Base-by-base conservation (phyloP, 148 eudicot species). In the Camellia granthamiana region DNA sequence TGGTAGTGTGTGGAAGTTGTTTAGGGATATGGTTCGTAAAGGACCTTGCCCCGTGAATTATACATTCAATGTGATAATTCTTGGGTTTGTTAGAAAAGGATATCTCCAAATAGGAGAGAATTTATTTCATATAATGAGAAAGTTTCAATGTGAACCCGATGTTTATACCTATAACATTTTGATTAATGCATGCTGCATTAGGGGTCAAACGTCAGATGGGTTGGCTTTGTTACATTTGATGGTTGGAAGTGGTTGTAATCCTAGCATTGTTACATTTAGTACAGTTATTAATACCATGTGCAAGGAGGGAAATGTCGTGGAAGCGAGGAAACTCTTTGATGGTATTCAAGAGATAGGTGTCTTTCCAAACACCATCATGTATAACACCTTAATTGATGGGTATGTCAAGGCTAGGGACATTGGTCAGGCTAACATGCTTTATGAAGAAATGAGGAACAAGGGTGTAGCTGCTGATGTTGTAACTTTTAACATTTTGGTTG, bases 1-100 rank as follows among this genome's bases (percentile, higher is more conserved):
- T 84, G 86, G 93, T 76, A 89, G 92, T 82, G 95, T 93, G 12
- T 96, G 97, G 97, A 93, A 91, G 77, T 83, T 96, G 79, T 85
- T 96, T 71, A 87, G 94, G 74, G 97, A 92, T 86, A 93, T 93
- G 95, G 65, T 92, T 68, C 42, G 79, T 30, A 85, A 70, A 77
- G 95, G 99, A 30, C 98, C 99, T 80, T 19, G 66, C 59, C 97
- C 91, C 11, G 78, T 87, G 3, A 81, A 79, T 78, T 74, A 76
- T 83, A 81, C 85, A 2, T 96, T 89, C 63, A 93, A 88, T 84
- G 85, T 67, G 60, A 83, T 92, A 88, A 89, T 96, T 76, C 91
- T 83, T 78, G 98, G 92, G 58, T 93, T 96, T 84, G 90, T 96
- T 87, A 89, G 86, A 75, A 90, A 85, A 69, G 97, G 95, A 19